These are phyloP conservation scores for Chlorella sp. DNA, from an alignment of 139 green algal species.

Conservation along the genomic window DNA sequence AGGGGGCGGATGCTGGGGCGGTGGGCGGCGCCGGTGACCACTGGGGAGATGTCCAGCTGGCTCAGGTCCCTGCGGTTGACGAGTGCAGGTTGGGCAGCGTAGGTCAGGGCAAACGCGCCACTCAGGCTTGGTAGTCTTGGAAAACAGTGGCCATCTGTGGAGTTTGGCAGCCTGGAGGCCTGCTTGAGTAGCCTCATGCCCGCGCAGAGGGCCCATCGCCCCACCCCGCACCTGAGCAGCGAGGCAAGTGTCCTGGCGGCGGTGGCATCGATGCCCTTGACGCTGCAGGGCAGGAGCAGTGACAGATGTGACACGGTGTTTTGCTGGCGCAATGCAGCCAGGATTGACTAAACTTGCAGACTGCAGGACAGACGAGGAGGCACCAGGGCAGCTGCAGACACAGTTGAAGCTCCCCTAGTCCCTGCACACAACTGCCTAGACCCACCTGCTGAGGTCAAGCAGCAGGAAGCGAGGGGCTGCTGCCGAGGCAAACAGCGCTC, in stretches of 20 bases:
- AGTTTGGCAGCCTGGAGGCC: too few species aligned
- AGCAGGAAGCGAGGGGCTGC: constrained; percentile 38
- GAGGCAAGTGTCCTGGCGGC: constrained; percentile 36
- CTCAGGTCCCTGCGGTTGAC: constrained; percentile 24
- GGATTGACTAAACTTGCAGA: too few species aligned
- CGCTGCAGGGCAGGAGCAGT: neutral
- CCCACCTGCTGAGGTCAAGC: constrained; percentile 4
- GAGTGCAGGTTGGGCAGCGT: neutral
- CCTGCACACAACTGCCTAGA: neutral
- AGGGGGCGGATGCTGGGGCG: constrained; percentile 10
- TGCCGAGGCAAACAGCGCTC: constrained; percentile 3
- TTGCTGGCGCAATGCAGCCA: too few species aligned
- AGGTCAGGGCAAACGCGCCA: too few species aligned
- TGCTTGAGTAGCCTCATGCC: too few species aligned
- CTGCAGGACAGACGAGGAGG: too few species aligned
- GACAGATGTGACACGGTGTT: too few species aligned
- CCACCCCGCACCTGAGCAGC: constrained; percentile 15
- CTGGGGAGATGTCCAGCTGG: constrained; percentile 9
- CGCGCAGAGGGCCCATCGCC: neutral
- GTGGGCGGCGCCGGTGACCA: constrained; percentile 4
- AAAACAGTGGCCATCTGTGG: too few species aligned
- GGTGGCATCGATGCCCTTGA: constrained; percentile 42
- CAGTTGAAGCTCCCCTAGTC: too few species aligned
- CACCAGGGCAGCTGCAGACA: too few species aligned
- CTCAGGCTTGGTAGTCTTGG: too few species aligned